A percentile compares a stretch with the other conserved stretches of the same genome.
Conservation (phyloP, 75 land plant genomes). For the Sequoiadendron giganteum region DNA sequence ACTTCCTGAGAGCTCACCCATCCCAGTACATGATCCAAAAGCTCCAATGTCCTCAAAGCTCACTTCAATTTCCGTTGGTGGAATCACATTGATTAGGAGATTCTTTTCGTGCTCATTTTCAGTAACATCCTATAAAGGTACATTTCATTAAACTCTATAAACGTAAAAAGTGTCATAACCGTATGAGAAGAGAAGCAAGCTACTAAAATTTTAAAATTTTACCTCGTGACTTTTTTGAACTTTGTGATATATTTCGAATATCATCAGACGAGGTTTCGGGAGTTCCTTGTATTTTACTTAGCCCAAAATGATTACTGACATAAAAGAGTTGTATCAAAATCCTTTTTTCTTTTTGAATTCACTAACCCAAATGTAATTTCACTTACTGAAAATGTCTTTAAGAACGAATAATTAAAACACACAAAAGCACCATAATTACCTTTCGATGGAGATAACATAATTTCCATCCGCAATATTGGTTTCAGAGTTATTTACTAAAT, state of each 20-base stretch:
- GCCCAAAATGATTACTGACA: constrained; percentile 60
- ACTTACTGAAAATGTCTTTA: background rate
- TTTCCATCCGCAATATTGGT: constrained; percentile 34
- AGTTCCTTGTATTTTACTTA: constrained; percentile 46
- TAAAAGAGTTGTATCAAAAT: background rate
- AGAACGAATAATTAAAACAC: no score
- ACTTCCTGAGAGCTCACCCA: no score
- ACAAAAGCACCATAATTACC: constrained; percentile 26
- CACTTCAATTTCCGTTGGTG: constrained; percentile 69
- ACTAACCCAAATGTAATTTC: background rate
- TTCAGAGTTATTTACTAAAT: constrained; percentile 38
- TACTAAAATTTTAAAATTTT: background rate
- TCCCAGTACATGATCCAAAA: constrained; percentile 68
- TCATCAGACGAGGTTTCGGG: constrained; percentile 10
- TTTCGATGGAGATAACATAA: constrained; percentile 49
- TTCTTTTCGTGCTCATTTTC: constrained; percentile 19
- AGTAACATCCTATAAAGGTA: constrained; percentile 10
- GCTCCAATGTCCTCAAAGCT: constrained; percentile 47
- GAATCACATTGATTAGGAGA: constrained; percentile 78
- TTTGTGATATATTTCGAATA: no score
- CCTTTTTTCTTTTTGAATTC: background rate
- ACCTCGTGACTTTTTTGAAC: constrained; percentile 34
- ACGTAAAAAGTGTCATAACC: background rate
- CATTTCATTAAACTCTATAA: background rate
- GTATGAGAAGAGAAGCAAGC: background rate